Evolutionary conservation across 1,284 basidiomycete species (phyloP).

Genomic region (Jaminaea rosea): DNA sequence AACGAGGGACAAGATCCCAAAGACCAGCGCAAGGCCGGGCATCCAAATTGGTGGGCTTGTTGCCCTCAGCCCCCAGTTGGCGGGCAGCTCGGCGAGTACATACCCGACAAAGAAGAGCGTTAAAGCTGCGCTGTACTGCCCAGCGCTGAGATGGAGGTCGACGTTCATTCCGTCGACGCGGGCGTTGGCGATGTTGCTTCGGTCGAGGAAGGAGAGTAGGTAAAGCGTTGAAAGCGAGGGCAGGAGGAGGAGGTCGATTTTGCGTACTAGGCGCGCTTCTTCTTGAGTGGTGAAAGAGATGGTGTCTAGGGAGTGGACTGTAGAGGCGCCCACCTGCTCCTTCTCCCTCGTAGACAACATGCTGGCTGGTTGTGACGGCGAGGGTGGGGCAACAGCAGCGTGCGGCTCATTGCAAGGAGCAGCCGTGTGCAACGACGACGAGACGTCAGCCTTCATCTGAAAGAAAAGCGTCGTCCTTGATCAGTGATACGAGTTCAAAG

Average conservation of each 20-base stretch:
- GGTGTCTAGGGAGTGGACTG: no score
- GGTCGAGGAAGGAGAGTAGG: slow-evolving; percentile 33
- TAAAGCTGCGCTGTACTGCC: slow-evolving; percentile 48
- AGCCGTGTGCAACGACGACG: no score
- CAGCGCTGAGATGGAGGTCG: slow-evolving; percentile 9
- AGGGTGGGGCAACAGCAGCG: no score
- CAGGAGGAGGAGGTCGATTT: slow-evolving; percentile 34
- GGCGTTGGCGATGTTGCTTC: slow-evolving; percentile 41
- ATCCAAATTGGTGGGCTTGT: slow-evolving; percentile 41
- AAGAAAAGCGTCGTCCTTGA: no score
- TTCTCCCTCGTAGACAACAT: no score
- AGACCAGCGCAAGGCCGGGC: slow-evolving; percentile 55
- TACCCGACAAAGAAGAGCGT: slow-evolving; percentile 47
- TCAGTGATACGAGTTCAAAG: no score
- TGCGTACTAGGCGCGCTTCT: slow-evolving; percentile 23
- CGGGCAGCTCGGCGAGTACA: slow-evolving; percentile 32
- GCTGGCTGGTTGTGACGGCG: no score
- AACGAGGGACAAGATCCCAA: slow-evolving; percentile 57
- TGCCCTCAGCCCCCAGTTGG: slow-evolving; percentile 26
- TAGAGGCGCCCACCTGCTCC: no score
- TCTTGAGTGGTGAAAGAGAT: slow-evolving; percentile 30
- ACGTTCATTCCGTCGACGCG: slow-evolving; percentile 5
- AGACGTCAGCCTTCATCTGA: no score
- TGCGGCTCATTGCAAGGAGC: no score
- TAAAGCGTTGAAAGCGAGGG: slow-evolving; percentile 38